These are phyloP conservation scores for Draba incana DNA, from an alignment of 345 rosid genomes.

Conservation along the genomic window DNA sequence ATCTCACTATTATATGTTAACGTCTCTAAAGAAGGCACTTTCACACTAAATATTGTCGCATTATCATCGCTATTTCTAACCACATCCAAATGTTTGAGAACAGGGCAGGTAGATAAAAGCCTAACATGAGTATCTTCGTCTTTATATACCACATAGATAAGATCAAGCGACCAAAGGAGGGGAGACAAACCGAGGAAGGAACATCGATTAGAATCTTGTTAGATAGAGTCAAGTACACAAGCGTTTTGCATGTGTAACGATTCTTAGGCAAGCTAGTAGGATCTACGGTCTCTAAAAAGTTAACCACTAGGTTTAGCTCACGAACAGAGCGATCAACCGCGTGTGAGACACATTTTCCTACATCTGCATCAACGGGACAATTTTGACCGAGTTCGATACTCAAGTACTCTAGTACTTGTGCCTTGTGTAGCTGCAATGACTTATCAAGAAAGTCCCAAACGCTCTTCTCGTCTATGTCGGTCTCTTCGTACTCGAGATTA, in stretches of 20 bases:
- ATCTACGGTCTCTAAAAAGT: too few species aligned
- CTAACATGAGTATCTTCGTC: conserved; percentile 19
- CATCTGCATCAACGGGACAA: too few species aligned
- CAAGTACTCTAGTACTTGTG: too few species aligned
- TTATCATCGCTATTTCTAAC: neutral
- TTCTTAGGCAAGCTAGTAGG: too few species aligned
- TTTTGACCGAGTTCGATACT: too few species aligned
- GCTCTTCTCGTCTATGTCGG: too few species aligned
- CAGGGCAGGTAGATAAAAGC: conserved; percentile 26
- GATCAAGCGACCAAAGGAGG: neutral
- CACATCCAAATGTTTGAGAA: neutral
- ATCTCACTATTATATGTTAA: neutral
- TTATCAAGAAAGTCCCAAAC: too few species aligned
- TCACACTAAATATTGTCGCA: conserved; percentile 10
- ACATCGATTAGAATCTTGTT: neutral
- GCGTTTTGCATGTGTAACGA: neutral
- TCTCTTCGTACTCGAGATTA: too few species aligned
- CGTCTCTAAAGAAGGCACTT: conserved; percentile 13
- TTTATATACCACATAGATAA: neutral
- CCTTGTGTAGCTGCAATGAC: too few species aligned
- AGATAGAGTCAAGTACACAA: neutral
- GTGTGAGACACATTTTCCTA: too few species aligned
- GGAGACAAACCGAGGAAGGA: neutral
- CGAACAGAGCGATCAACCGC: too few species aligned
- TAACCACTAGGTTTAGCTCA: too few species aligned